These are phyloP conservation scores for Colletotrichum navitas DNA, from an alignment of 2,329 filamentous ascomycete species.

Conservation along the genomic window DNA sequence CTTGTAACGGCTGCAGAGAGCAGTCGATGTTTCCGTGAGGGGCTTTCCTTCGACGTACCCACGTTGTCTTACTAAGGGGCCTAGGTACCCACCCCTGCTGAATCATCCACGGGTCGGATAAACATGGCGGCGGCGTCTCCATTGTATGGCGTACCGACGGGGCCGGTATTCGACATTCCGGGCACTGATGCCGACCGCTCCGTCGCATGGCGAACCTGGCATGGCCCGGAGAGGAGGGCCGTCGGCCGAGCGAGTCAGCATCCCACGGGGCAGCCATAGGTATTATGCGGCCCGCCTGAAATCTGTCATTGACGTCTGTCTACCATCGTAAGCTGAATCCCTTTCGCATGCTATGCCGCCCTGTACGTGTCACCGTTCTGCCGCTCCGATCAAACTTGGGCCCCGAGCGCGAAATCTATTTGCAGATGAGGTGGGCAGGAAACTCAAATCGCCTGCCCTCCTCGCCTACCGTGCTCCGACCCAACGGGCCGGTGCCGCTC, in stretches of 20 bases:
- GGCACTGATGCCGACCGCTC: constrained; percentile 9
- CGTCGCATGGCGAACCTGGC: constrained; percentile 19
- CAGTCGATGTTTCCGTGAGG: constrained; percentile 18
- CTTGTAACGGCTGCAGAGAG: background rate
- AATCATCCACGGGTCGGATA: constrained; percentile 8
- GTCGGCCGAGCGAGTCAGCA: constrained; percentile 2
- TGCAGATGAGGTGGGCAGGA: background rate
- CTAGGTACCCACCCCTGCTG: background rate
- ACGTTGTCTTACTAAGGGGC: background rate
- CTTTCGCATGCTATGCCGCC: background rate
- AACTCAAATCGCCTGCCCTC: background rate
- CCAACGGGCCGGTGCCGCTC: constrained; percentile 14
- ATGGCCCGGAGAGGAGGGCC: background rate
- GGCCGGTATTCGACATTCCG: constrained; percentile 2
- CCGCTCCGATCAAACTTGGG: background rate
- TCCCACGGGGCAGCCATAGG: background rate
- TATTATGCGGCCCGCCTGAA: background rate
- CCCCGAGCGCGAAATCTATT: background rate
- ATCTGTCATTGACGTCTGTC: background rate
- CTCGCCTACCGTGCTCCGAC: constrained; percentile 1
- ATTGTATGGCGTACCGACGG: background rate
- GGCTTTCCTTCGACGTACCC: background rate
- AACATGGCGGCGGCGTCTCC: background rate
- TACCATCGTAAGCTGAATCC: background rate
- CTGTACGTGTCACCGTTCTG: background rate